Evolutionary conservation across 129 eudicot genomes (phyloP), one percentile per base, ranked within the genome.

Genomic region (Flaveria sonorensis): DNA sequence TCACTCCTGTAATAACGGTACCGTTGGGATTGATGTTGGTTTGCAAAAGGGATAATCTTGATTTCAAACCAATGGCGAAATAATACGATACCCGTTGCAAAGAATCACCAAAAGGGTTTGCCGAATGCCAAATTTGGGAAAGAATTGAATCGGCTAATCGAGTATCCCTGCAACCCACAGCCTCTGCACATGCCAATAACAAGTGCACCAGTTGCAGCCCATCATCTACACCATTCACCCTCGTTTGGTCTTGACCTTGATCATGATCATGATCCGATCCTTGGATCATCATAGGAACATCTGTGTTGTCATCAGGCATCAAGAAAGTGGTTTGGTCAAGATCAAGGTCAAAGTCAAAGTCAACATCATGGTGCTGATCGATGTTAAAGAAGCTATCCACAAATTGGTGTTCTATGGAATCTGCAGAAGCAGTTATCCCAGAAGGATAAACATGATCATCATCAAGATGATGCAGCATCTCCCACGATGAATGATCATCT

Each of bases 141-240:
- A 90, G 84, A 48, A 87, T 66, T 10, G 92, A 73, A 3, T 81
- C 60, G 40, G 96, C 92, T 12, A 87, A 89, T 15, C 73, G 84
- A 8, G 88, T 82, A 70, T 90, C 92, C 77, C 92, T 77, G 67
- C 96, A 90, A 28, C 88, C 92, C 62, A 87, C 90, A 2, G 96
- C 96, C 85, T 90, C 96, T 4, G 96, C 96, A 53, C 96, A 90
- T 13, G 90, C 96, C 20, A 90, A 51, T 48, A 90, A 40, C 81
- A 85, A 55, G 68, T 90, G 96, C 42, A 90, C 96, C 32, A 90
- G 48, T 4, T 85, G 88, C 52, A 90, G 90, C 70, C 96, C 92
- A 26, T 83, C 89, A 59, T 89, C 92, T 1, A 85, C 89, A 47
- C 73, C 88, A 69, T 77, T 76, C 42, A 39, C 86, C 64, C 14